Base-by-base conservation (phyloP, 1,284 basidiomycete genomes). In the Trametes pubescens region DNA sequence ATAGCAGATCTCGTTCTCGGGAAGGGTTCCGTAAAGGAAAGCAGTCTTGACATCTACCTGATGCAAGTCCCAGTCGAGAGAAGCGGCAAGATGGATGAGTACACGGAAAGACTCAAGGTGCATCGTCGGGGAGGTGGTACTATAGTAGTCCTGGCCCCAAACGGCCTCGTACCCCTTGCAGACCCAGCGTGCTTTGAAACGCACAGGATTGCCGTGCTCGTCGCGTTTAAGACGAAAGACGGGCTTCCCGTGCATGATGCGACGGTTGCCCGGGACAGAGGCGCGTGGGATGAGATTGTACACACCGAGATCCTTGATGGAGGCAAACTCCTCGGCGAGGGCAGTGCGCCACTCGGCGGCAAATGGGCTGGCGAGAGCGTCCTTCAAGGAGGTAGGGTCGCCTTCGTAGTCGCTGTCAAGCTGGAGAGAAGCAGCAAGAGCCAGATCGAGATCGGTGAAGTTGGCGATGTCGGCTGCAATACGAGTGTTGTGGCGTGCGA, bases 11-110 rank as follows among this genome's bases (percentile, higher is more conserved):
- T 77, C 74, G 3, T 69, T 61, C 11, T 71, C 66, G 0, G 67
- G 72, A 0, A 86, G 73, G 0, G 71, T 29, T 0, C 80, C 80
- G 66, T 83, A 78, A 0, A 83, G 73, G 65, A 80, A 86, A 0
- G 83, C 82, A 0, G 77, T 82, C 40, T 82, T 81, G 49, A 86
- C 72, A 62, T 87, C 80, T 3, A 82, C 71, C 47, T 82, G 66
- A 1, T 38, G 26, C 7, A 59, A 5, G 0, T 55, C 51, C 66
- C 66, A 68, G 58, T 47, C 47, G 13, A 55, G 51, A 2, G 61
- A 22, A 1, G 57, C 62, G 1, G 63, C 63, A 10, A 67, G 52
- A 18, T 64, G 63, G 0, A 58, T 18, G 9, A 67, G 44, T 14
- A 54, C 7, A 2, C 62, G 55, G 32, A 67, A 52, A 4, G 66